These are phyloP conservation scores for Cutaneotrichosporon dermatis DNA, from an alignment of 1,284 basidiomycete genomes.

Conservation along the genomic window DNA sequence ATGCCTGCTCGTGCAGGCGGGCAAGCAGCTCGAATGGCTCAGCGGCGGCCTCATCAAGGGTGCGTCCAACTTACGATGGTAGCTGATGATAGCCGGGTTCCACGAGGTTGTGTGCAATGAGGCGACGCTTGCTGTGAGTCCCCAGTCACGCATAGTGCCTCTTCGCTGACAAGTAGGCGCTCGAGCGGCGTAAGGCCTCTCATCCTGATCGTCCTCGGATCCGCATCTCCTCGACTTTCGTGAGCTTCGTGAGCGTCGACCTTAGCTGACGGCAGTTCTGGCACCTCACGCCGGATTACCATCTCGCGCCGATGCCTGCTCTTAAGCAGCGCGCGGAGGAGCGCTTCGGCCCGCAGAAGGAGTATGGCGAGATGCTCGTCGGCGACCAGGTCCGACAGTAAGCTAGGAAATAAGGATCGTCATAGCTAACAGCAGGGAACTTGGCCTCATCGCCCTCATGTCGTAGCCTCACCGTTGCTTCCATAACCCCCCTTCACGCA, in stretches of 20 bases:
- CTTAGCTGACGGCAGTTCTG: conserved; percentile 57
- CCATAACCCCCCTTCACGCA: too few species aligned
- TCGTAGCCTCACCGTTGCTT: not conserved
- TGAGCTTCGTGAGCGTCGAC: conserved; percentile 18
- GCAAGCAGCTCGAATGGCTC: conserved; percentile 85
- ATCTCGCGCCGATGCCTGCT: conserved; percentile 60
- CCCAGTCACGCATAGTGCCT: too few species aligned
- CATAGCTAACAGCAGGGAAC: conserved; percentile 56
- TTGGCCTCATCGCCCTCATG: conserved; percentile 77
- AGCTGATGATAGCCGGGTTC: conserved; percentile 58
- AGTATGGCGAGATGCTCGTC: conserved; percentile 74
- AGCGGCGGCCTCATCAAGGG: conserved; percentile 78
- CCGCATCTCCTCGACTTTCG: conserved; percentile 84
- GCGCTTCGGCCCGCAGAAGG: conserved; percentile 46
- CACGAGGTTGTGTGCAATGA: conserved; percentile 87
- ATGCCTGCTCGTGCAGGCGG: conserved; percentile 67
- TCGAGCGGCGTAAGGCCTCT: conserved; percentile 58
- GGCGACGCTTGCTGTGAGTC: conserved; percentile 62
- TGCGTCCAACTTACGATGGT: conserved; percentile 24
- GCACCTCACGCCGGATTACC: conserved; percentile 80
- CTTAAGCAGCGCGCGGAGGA: conserved; percentile 51
- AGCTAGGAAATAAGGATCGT: conserved; percentile 27
- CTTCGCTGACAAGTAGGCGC: conserved; percentile 52
- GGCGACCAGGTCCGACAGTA: conserved; percentile 79
- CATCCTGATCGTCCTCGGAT: conserved; percentile 74